Percentiles rank a stretch among this genome's conserved stretches.
Evolutionary conservation across 2,329 filamentous ascomycete genomes (phyloP).

Genomic region (Cercospora citrullina): DNA sequence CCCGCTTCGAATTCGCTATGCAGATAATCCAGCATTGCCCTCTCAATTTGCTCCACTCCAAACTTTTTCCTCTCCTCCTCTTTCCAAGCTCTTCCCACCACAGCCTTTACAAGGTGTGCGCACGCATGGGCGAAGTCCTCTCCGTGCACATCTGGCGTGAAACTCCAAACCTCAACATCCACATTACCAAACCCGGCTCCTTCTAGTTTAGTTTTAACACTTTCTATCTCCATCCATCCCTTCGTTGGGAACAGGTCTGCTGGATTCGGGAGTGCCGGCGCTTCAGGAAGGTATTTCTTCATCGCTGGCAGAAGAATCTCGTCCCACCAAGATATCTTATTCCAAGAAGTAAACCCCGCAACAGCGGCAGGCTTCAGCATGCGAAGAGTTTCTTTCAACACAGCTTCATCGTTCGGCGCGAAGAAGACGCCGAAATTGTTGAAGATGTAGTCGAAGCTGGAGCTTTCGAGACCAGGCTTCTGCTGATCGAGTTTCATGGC

Average conservation of each 20-base stretch:
- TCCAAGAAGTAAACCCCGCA: background rate
- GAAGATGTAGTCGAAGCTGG: constrained; percentile 6
- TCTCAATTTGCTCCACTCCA: background rate
- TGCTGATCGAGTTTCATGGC: constrained; percentile 1
- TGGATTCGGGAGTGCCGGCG: background rate
- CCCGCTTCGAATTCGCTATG: background rate
- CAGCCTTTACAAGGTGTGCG: constrained; percentile 5
- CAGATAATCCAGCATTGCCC: background rate
- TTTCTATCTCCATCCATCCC: background rate
- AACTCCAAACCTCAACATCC: background rate
- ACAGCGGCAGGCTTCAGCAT: background rate
- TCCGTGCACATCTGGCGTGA: background rate
- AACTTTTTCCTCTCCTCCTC: background rate
- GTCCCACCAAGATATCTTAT: constrained; percentile 5
- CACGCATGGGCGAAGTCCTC: background rate
- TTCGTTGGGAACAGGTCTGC: background rate
- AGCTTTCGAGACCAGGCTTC: background rate
- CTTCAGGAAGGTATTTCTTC: background rate
- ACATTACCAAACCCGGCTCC: background rate
- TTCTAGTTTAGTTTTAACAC: background rate
- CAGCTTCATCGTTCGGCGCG: background rate
- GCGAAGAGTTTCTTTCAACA: background rate
- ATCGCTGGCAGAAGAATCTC: background rate
- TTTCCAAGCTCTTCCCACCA: background rate
- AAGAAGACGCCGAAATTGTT: constrained; percentile 10